phyloP scores from a whole-genome alignment of 163 green algal genomes.

The Coccomyxa subellipsoidea region DNA sequence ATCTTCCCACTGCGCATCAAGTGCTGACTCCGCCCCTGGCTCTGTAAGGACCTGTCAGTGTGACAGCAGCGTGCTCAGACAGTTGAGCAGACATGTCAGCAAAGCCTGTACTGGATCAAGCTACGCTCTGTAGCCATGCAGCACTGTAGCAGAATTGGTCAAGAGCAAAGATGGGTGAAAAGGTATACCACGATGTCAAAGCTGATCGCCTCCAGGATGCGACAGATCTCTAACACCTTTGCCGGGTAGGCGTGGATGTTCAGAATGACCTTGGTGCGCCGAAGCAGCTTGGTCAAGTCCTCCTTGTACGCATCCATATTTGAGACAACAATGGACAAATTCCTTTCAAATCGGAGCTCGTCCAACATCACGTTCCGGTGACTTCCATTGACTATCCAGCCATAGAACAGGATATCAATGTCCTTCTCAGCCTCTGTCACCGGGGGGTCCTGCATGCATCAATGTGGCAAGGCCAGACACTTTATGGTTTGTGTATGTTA shows the following conservation, averaged over 20 bases:
- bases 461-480: not conserved
- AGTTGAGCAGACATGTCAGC: not conserved
- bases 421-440: not conserved
- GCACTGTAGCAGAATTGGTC: too few species aligned
- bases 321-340: not conserved
- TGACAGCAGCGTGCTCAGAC: too few species aligned
- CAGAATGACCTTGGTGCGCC: not conserved
- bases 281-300: not conserved
- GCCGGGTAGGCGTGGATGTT: not conserved
- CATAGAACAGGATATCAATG: not conserved
- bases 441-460: not conserved
- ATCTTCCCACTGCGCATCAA: not conserved
- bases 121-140: too few species aligned
- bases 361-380: not conserved
- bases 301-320: not conserved
- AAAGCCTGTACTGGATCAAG: too few species aligned
- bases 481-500: not conserved
- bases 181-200: not conserved
- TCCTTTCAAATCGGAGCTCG: not conserved
- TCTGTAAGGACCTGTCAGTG: not conserved
- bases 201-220: not conserved
- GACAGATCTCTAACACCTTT: not conserved
- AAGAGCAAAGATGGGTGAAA: not conserved
- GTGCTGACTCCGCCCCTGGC: not conserved
- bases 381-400: not conserved